Conservation (phyloP, 1,284 basidiomycete species). For the Trichosporon sp. region DNA sequence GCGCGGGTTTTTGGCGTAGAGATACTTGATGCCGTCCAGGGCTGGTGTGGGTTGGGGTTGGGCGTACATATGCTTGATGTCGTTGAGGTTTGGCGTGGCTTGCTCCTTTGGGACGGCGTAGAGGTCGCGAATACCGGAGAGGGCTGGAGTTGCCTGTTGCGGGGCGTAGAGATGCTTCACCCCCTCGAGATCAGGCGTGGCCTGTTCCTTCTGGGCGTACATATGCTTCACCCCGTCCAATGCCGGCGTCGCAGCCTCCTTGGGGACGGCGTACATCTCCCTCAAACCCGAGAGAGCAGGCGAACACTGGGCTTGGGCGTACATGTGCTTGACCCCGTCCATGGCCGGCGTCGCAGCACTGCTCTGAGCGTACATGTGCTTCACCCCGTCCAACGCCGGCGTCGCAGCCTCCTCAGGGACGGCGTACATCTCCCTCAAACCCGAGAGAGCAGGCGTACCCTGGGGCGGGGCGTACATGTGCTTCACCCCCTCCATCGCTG, state of each 20-base stretch:
- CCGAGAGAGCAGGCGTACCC: constrained; percentile 21
- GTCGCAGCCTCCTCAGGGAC: constrained; percentile 5
- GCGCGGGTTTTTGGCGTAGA: constrained; percentile 15
- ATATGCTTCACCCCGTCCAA: constrained; percentile 23
- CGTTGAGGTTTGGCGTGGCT: constrained; percentile 24
- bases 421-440: background rate
- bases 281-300: constrained; percentile 14
- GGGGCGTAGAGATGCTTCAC: constrained; percentile 1
- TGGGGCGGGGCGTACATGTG: constrained; percentile 23
- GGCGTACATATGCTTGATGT: constrained; percentile 26
- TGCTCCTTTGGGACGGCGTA: background rate
- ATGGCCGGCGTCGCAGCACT: background rate
- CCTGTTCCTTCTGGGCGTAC: constrained; percentile 7
- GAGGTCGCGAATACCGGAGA: constrained; percentile 8
- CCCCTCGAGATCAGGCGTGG: background rate
- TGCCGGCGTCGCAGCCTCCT: constrained; percentile 15
- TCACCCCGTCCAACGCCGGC: constrained; percentile 21
- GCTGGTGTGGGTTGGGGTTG: constrained; percentile 17
- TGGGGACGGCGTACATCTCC: background rate
- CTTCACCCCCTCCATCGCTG: background rate
- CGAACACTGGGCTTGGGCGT: constrained; percentile 14
- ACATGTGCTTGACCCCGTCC: constrained; percentile 19
- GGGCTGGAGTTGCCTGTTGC: background rate
- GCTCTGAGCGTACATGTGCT: constrained; percentile 20
- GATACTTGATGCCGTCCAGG: constrained; percentile 23